Percentiles rank a stretch among this genome's conserved stretches.
phyloP scores from a whole-genome alignment of 169 alveolate genomes.

The Cryptosporidium bovis region DNA sequence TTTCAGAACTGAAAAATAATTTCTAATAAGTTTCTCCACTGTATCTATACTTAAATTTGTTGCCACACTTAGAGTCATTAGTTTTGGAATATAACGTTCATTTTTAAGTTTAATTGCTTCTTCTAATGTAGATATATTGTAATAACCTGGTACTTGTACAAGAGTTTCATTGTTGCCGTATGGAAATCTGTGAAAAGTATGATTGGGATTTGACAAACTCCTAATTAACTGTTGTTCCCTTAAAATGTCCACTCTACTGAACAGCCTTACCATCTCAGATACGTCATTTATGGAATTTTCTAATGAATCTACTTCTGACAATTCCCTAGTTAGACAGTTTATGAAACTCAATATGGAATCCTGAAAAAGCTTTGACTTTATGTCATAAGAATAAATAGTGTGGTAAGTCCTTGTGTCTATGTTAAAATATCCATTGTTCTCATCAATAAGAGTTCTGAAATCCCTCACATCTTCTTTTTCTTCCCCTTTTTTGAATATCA shows the following conservation, averaged over 20 bases:
- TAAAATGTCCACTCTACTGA: not conserved
- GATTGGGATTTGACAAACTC: conserved; percentile 22
- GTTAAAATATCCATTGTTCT: conserved; percentile 40
- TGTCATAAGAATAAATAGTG: conserved; percentile 38
- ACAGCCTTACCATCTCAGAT: too few species aligned
- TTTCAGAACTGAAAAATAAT: too few species aligned
- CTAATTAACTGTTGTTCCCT: conserved; percentile 22
- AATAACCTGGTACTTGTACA: conserved; percentile 2
- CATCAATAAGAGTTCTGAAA: conserved; percentile 24
- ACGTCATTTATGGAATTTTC: too few species aligned
- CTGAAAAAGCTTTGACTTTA: conserved; percentile 22
- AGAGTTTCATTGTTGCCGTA: conserved; percentile 54
- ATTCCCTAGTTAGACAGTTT: conserved; percentile 8
- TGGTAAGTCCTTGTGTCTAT: conserved; percentile 9
- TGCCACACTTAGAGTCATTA: too few species aligned
- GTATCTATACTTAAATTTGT: too few species aligned
- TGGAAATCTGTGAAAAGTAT: conserved; percentile 33
- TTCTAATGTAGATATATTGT: too few species aligned
- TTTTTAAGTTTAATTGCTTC: too few species aligned
- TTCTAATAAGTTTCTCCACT: too few species aligned
- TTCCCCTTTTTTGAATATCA: conserved; percentile 1
- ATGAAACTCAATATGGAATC: conserved; percentile 4
- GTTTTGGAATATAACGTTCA: too few species aligned
- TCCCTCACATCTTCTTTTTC: not conserved
- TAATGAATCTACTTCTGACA: not conserved